Conservation (phyloP, 495 filamentous ascomycete genomes). For the Gamarada debralockiae region DNA sequence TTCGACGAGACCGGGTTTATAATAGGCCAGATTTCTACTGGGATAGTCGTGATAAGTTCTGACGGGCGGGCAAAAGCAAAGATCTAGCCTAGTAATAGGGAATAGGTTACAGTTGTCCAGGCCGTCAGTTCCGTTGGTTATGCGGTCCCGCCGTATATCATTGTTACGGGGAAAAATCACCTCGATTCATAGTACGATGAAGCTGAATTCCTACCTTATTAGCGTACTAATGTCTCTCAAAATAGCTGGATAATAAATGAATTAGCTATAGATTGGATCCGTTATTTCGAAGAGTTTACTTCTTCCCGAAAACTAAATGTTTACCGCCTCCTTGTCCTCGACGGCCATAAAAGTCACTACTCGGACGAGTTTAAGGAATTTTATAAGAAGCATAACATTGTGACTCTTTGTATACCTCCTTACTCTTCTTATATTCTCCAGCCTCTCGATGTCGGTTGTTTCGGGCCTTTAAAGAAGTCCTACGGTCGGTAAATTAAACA, state of each 20-base stretch:
- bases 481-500: constrained; percentile 7
- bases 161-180: constrained; percentile 18
- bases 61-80: constrained; percentile 14
- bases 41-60: constrained; percentile 23
- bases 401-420: constrained; percentile 27
- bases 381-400: constrained; percentile 26
- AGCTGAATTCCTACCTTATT: constrained; percentile 8
- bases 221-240: constrained; percentile 12
- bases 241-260: constrained; percentile 30
- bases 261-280: constrained; percentile 20
- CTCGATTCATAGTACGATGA: constrained; percentile 23
- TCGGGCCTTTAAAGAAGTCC: constrained; percentile 12
- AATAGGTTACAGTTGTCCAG: constrained; percentile 24
- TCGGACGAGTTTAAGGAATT: constrained; percentile 26
- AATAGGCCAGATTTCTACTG: constrained; percentile 21
- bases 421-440: constrained; percentile 12
- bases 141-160: constrained; percentile 25
- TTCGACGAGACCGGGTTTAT: constrained; percentile 18
- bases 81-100: constrained; percentile 16
- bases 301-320: constrained; percentile 7
- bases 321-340: not conserved
- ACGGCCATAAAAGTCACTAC: not conserved
- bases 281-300: constrained; percentile 26
- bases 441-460: constrained; percentile 12
- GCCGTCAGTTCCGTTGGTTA: constrained; percentile 18